These are phyloP conservation scores for Hypoxylon sp. DNA, from an alignment of 2,329 filamentous ascomycete genomes.

Conservation along the genomic window DNA sequence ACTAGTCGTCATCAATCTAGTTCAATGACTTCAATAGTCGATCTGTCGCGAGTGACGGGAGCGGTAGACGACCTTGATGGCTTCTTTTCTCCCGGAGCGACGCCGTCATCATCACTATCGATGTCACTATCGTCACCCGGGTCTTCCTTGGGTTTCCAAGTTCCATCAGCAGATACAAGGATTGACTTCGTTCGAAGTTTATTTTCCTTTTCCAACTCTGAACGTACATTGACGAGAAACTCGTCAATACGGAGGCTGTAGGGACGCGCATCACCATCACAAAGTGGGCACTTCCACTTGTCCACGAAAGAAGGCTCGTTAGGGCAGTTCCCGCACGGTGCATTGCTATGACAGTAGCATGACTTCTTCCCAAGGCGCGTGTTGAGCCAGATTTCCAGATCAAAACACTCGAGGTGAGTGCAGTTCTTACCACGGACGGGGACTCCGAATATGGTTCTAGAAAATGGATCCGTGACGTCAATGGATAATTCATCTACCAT, in stretches of 20 bases:
- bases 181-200: conserved; percentile 71
- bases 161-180: conserved; percentile 73
- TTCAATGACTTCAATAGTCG: conserved; percentile 44
- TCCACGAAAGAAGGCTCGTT: conserved; percentile 72
- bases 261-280: conserved; percentile 82
- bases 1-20: conserved; percentile 42
- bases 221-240: conserved; percentile 76
- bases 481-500: conserved; percentile 72
- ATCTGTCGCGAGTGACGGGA: conserved; percentile 30
- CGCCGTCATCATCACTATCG: conserved; percentile 52
- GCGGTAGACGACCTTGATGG: conserved; percentile 28
- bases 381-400: conserved; percentile 83
- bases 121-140: conserved; percentile 52
- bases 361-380: conserved; percentile 69
- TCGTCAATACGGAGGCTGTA: conserved; percentile 78
- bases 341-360: conserved; percentile 55
- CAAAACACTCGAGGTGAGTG: conserved; percentile 88
- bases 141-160: conserved; percentile 69
- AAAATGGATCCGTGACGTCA: conserved; percentile 78
- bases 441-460: conserved; percentile 72
- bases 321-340: conserved; percentile 57
- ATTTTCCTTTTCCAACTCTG: conserved; percentile 64
- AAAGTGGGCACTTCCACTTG: conserved; percentile 90
- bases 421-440: conserved; percentile 82
- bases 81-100: conserved; percentile 25